Evolutionary conservation across 2,329 filamentous ascomycete species (phyloP), one percentile per base, ranked within the genome.

Genomic region (Akanthomyces dipterigenus): DNA sequence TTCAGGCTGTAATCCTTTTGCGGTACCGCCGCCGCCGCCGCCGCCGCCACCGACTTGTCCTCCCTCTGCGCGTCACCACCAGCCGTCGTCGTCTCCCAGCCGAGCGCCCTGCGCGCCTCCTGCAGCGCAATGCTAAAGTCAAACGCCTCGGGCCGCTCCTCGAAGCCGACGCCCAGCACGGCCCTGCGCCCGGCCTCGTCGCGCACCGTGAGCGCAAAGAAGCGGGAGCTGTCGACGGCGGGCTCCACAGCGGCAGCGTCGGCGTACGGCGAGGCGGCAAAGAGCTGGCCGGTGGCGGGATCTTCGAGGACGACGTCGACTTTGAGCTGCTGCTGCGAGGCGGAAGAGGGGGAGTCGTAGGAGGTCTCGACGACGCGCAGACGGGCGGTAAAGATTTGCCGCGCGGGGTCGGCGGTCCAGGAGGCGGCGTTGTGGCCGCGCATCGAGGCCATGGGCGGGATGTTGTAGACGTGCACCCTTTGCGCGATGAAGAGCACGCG

Each of bases 341-440:
- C 16, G 11, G 63, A 28, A 3, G 65, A 55, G 38, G 67, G 51
- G 11, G 65, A 28, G 9, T 80, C 74, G 61, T 85, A 78, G 5
- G 88, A 86, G 1, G 89, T 93, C 74, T 93, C 90, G 69, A 95
- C 78, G 65, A 93, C 78, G 69, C 91, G 90, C 59, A 95, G 76
- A 53, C 91, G 88, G 48, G 88, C 90, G 54, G 90, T 93, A 78
- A 96, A 96, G 76, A 96, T 96, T 71, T 91, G 87, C 42, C 87
- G 85, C 65, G 83, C 81, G 63, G 85, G 83, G 63, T 88, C 82
- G 51, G 80, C 79, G 31, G 91, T 96, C 91, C 91, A 96, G 65
- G 82, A 77, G 14, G 87, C 81, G 63, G 92, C 91, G 40, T 82
- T 83, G 80, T 96, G 89, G 73, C 91, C 91, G 72, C 89, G 88